phyloP scores from a whole-genome alignment of 345 rosid genomes.

The Gynandropsis gynandra region DNA sequence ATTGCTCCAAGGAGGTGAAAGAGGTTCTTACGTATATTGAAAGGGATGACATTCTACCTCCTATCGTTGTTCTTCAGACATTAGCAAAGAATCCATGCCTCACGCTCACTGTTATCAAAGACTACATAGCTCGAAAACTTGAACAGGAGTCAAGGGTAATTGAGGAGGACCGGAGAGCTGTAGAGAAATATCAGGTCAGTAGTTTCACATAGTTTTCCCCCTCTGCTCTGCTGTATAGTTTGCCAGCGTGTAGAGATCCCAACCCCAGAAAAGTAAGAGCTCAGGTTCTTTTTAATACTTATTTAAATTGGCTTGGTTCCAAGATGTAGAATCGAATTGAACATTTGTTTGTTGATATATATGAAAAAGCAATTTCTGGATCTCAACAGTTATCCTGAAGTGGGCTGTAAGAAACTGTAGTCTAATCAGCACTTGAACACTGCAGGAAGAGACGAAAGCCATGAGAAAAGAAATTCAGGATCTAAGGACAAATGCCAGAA shows the following conservation, averaged over 20 bases:
- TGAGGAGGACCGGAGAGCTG: conserved; percentile 85
- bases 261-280: too few species aligned
- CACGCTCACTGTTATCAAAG: conserved; percentile 92
- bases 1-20: conserved; percentile 94
- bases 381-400: too few species aligned
- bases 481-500: conserved; percentile 89
- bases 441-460: conserved; percentile 70
- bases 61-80: conserved; percentile 89
- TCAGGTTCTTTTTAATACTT: too few species aligned
- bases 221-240: neutral
- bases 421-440: too few species aligned
- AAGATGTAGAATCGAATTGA: too few species aligned
- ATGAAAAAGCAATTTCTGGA: too few species aligned
- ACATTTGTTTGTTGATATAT: too few species aligned
- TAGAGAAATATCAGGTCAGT: conserved; percentile 90
- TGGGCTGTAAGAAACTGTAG: too few species aligned
- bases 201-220: conserved; percentile 6
- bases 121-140: conserved; percentile 90
- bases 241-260: neutral
- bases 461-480: conserved; percentile 97
- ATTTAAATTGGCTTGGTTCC: too few species aligned
- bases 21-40: conserved; percentile 85
- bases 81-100: conserved; percentile 89
- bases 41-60: conserved; percentile 93
- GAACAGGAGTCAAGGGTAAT: conserved; percentile 90